Conservation (phyloP, 768 basidiomycete genomes). For the Podaxis sp. region DNA sequence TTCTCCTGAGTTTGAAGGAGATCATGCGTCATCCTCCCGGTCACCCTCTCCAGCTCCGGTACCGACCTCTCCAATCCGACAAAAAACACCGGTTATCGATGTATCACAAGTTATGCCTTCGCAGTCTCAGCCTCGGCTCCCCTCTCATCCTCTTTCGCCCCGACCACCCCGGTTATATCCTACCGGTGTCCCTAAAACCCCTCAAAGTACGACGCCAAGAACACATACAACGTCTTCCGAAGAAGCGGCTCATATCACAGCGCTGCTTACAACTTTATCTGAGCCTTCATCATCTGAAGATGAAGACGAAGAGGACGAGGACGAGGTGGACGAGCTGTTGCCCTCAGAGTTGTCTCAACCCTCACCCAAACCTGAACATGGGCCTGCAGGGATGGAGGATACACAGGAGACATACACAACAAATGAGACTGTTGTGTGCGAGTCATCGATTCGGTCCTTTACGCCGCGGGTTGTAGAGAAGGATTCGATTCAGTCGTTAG, state of each 20-base stretch:
- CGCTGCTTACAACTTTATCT: not conserved
- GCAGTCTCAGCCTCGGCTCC: not conserved
- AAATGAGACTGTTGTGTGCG: not conserved
- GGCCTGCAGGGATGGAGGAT: not conserved
- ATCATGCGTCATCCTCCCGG: not conserved
- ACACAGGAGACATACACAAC: not conserved
- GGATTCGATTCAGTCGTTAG: not conserved
- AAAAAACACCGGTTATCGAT: slow-evolving; percentile 1
- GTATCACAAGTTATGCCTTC: slow-evolving; percentile 5
- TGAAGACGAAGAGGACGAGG: not conserved
- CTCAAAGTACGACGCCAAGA: not conserved
- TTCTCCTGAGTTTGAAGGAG: not conserved
- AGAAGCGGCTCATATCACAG: not conserved
- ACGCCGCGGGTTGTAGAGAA: not conserved
- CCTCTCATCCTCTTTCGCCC: not conserved
- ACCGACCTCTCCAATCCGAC: not conserved
- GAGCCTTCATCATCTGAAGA: slow-evolving; percentile 4
- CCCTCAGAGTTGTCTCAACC: not conserved
- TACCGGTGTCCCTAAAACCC: no score
- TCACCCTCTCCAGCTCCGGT: not conserved
- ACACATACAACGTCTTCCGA: not conserved
- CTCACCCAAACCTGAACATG: no score
- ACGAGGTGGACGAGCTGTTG: slow-evolving; percentile 8
- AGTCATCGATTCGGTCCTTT: slow-evolving; percentile 1
- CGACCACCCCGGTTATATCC: not conserved